Evolutionary conservation across 2,329 filamentous ascomycete genomes (phyloP), one percentile per base, ranked within the genome.

Genomic region (Fusarium chaquense): DNA sequence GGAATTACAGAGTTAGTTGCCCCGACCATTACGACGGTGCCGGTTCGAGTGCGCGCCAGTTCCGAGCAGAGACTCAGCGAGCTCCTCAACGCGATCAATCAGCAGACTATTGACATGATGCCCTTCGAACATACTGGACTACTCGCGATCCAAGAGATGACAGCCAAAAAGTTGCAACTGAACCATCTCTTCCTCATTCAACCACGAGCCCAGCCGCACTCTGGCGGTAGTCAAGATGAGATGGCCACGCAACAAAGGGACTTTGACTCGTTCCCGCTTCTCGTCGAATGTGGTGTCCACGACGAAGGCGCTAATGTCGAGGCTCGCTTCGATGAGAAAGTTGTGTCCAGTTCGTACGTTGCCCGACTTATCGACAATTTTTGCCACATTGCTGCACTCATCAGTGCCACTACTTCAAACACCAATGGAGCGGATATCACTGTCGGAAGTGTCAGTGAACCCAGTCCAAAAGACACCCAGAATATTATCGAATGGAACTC

Each of bases 91-190:
- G 38, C 20, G 51, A 54, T 44, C 51, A 54, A 54, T 44, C 51
- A 54, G 51, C 51, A 54, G 51, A 54, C 51, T 44, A 54, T 54
- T 44, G 51, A 54, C 38, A 54, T 54, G 51, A 54, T 54, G 51
- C 51, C 51, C 51, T 54, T 54, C 51, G 51, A 54, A 54, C 51
- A 54, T 54, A 54, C 51, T 54, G 51, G 51, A 54, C 51, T 54
- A 54, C 51, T 44, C 20, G 51, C 51, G 51, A 54, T 54, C 40
- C 51, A 54, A 54, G 51, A 54, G 51, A 54, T 54, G 51, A 44
- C 51, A 54, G 51, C 40, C 20, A 54, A 54, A 54, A 54, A 54
- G 51, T 38, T 54, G 51, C 51, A 54, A 54, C 40, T 54, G 51
- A 54, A 54, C 40, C 51, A 54, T 44, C 51, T 54, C 40, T 54